Conservation (phyloP, 768 basidiomycete genomes). For the Bullera alba region DNA sequence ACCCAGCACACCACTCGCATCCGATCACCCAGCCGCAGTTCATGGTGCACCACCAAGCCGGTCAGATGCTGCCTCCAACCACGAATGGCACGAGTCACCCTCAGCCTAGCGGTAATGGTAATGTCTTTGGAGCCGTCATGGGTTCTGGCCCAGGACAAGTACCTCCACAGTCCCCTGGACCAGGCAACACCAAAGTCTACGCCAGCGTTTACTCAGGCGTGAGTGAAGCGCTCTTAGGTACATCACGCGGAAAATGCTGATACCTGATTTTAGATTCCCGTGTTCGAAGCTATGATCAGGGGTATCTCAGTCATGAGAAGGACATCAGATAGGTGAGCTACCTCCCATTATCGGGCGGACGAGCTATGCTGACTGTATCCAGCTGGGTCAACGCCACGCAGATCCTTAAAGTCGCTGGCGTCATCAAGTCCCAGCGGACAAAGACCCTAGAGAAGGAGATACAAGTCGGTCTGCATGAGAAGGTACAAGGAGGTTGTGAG, state of each 20-base stretch:
- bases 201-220: slow-evolving; percentile 46
- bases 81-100: slow-evolving; percentile 1
- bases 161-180: background rate
- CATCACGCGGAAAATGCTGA: background rate
- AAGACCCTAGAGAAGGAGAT: slow-evolving; percentile 94
- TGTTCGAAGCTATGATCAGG: slow-evolving; percentile 96
- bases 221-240: slow-evolving; percentile 12
- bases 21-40: background rate
- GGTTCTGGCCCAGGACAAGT: slow-evolving; percentile 5
- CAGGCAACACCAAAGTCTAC: slow-evolving; percentile 34
- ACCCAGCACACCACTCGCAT: background rate
- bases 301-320: slow-evolving; percentile 98
- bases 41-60: slow-evolving; percentile 10
- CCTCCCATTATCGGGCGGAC: background rate
- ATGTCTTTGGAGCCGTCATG: slow-evolving; percentile 16
- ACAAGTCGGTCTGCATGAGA: slow-evolving; percentile 87
- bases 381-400: slow-evolving; percentile 84
- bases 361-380: background rate
- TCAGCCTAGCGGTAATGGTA: slow-evolving; percentile 1
- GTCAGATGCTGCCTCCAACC: background rate
- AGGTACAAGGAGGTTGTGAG: slow-evolving; percentile 85
- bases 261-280: slow-evolving; percentile 56
- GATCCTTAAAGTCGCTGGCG: slow-evolving; percentile 96
- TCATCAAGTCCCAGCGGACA: slow-evolving; percentile 91
- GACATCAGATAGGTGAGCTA: slow-evolving; percentile 68